A percentile compares a stretch with the other conserved stretches of the same genome.
These are phyloP conservation scores for Russula earlei DNA, from an alignment of 768 basidiomycete species.

Conservation along the genomic window DNA sequence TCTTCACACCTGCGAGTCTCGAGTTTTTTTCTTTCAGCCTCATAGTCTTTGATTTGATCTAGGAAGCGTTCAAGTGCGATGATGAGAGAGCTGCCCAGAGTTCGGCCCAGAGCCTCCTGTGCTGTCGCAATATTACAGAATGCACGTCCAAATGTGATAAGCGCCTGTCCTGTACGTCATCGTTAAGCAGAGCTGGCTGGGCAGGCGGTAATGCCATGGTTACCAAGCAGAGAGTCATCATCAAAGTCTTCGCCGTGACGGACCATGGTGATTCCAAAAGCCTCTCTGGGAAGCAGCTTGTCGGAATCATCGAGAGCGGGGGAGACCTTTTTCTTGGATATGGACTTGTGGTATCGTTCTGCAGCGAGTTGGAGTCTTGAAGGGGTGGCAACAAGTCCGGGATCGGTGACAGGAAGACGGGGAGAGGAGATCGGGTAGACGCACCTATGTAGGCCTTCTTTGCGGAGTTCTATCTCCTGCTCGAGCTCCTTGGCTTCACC, in stretches of 20 bases:
- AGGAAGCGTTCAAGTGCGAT: constrained; percentile 52
- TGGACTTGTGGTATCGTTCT: constrained; percentile 16
- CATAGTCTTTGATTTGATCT: constrained; percentile 78
- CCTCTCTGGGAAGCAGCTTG: constrained; percentile 33
- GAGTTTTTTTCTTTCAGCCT: constrained; percentile 71
- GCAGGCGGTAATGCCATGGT: background rate
- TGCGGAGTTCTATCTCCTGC: constrained; percentile 72
- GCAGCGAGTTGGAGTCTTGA: constrained; percentile 17
- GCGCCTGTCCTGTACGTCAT: constrained; percentile 46
- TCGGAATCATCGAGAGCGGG: constrained; percentile 27
- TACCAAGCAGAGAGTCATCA: constrained; percentile 20
- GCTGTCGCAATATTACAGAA: constrained; percentile 79
- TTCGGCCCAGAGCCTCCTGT: constrained; percentile 71
- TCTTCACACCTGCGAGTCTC: constrained; percentile 65
- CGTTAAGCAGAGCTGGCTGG: background rate
- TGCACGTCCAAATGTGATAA: constrained; percentile 70
- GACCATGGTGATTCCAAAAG: constrained; percentile 36
- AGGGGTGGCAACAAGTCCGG: background rate
- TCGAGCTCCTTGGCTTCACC: constrained; percentile 78
- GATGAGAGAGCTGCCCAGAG: constrained; percentile 67
- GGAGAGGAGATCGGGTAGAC: constrained; percentile 22
- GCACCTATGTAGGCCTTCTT: constrained; percentile 63
- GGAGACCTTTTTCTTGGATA: constrained; percentile 27
- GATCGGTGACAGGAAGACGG: background rate
- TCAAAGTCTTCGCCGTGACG: constrained; percentile 32